Percentiles rank a stretch among this genome's conserved stretches.
These are phyloP conservation scores for Aureobasidium musti DNA, from an alignment of 2,329 filamentous ascomycete species.

Conservation along the genomic window DNA sequence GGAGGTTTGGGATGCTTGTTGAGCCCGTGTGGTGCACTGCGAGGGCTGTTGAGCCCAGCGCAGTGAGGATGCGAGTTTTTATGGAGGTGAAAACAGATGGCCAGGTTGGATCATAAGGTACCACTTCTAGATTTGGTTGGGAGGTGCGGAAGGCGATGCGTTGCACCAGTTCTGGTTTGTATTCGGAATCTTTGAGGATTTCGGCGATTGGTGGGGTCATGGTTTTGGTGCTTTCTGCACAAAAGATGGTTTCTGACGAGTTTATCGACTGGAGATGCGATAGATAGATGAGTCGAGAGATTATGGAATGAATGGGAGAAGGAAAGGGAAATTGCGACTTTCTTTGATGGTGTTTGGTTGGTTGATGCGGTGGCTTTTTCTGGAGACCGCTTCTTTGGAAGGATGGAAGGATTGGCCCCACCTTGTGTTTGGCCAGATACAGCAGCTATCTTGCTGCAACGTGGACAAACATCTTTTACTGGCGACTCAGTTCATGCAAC, in stretches of 20 bases:
- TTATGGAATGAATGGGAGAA: neutral
- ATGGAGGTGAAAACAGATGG: too few species aligned
- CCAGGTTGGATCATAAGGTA: neutral
- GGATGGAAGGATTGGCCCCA: neutral
- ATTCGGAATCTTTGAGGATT: neutral
- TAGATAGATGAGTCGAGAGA: neutral
- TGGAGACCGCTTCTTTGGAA: neutral
- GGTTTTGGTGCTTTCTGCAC: too few species aligned
- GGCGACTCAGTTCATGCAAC: too few species aligned
- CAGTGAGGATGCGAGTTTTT: neutral
- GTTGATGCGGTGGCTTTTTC: neutral
- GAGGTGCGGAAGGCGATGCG: neutral
- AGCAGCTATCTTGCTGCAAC: neutral
- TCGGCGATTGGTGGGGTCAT: conserved; percentile 6
- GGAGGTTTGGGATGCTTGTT: neutral
- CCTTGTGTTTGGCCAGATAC: neutral
- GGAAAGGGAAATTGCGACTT: too few species aligned
- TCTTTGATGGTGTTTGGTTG: neutral
- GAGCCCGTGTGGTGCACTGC: neutral
- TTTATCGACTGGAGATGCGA: neutral
- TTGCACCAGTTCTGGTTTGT: neutral
- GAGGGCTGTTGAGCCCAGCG: neutral
- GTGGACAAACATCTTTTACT: neutral
- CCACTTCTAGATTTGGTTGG: neutral
- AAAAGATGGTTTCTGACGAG: neutral